These are phyloP conservation scores for Jacaranda mimosifolia DNA, from an alignment of 257 asterid species.

Conservation along the genomic window DNA sequence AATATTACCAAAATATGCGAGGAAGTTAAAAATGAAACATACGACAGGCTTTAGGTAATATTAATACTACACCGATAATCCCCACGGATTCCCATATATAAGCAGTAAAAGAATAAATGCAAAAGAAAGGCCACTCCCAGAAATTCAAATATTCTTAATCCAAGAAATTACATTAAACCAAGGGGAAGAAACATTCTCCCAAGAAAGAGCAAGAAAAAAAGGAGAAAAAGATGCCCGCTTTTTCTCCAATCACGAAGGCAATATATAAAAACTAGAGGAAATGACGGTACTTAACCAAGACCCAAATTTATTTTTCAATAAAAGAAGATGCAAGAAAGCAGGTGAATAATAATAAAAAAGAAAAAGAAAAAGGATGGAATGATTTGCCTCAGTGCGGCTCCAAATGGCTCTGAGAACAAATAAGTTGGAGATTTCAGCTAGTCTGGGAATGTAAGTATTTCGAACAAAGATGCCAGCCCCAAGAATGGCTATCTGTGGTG, in stretches of 20 bases:
- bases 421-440: constrained; percentile 80
- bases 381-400: constrained; percentile 80
- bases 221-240: not conserved
- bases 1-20: not conserved
- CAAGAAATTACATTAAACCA: constrained; percentile 9
- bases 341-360: not conserved
- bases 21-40: not conserved
- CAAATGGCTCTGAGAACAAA: constrained; percentile 76
- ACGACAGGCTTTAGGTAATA: not conserved
- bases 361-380: not conserved
- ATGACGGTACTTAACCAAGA: not conserved
- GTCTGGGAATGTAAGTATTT: constrained; percentile 81
- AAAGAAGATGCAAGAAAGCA: constrained; percentile 18
- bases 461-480: constrained; percentile 93
- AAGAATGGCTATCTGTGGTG: constrained; percentile 75
- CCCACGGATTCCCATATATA: constrained; percentile 17
- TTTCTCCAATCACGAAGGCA: constrained; percentile 15
- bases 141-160: not conserved
- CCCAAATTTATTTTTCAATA: constrained; percentile 1
- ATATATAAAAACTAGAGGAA: not conserved
- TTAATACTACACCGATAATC: not conserved
- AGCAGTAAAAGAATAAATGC: constrained; percentile 11
- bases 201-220: not conserved
- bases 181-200: not conserved
- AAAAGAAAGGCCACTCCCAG: constrained; percentile 13